These are phyloP conservation scores for Amylocystis lapponica DNA, from an alignment of 768 basidiomycete species.

Conservation along the genomic window DNA sequence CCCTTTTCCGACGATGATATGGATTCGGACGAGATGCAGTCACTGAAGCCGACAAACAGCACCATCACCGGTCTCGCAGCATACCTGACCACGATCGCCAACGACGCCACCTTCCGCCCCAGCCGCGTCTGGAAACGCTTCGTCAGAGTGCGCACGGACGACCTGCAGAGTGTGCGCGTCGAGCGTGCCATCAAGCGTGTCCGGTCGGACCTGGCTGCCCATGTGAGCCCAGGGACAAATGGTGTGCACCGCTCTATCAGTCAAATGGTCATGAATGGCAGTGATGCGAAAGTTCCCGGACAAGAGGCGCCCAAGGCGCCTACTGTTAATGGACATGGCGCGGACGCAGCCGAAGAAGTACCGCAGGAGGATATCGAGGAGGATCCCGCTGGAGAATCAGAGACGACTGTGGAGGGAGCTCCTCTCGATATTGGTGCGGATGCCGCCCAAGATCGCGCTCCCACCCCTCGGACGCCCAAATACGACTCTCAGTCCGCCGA, in stretches of 20 bases:
- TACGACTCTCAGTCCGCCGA: slow-evolving; percentile 4
- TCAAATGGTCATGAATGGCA: slow-evolving; percentile 23
- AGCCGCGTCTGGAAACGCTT: slow-evolving; percentile 80
- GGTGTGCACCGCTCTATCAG: slow-evolving; percentile 27
- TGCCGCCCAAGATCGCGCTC: slow-evolving; percentile 14
- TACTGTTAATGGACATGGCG: background rate
- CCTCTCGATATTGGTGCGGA: slow-evolving; percentile 5
- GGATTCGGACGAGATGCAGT: slow-evolving; percentile 18
- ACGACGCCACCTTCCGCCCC: slow-evolving; percentile 54
- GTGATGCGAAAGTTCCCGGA: slow-evolving; percentile 22
- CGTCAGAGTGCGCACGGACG: slow-evolving; percentile 79
- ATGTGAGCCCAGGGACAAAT: slow-evolving; percentile 35
- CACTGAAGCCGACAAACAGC: slow-evolving; percentile 35
- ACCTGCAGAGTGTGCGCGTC: slow-evolving; percentile 80
- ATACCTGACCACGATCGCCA: slow-evolving; percentile 76
- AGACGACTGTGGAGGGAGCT: background rate
- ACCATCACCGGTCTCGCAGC: slow-evolving; percentile 66
- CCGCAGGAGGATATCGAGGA: slow-evolving; percentile 7
- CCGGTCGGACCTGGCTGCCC: slow-evolving; percentile 76
- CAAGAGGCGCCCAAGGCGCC: slow-evolving; percentile 7
- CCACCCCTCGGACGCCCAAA: slow-evolving; percentile 15
- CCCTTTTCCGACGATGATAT: slow-evolving; percentile 42
- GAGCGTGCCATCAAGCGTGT: slow-evolving; percentile 88
- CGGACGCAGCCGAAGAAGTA: background rate
- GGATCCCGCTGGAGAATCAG: slow-evolving; percentile 6